Base-by-base conservation (phyloP, 192 early-diverging fungal genomes). In the Lunasporangiospora selenospora region DNA sequence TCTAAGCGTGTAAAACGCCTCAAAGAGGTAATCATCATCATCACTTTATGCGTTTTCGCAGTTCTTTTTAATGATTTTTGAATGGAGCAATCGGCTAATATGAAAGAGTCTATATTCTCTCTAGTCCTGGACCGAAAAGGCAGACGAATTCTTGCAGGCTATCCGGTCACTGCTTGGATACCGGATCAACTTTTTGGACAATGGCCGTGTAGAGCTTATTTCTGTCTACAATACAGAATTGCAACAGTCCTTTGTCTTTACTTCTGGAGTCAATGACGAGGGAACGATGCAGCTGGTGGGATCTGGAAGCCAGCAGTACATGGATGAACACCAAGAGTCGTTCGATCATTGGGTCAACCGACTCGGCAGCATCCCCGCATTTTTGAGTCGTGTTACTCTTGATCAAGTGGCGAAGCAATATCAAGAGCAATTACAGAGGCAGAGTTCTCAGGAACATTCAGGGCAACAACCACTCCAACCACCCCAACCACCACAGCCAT, bases 321-420 rank as follows among this genome's bases (percentile, higher is more conserved):
- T 88, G 61, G 63, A 82, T n/a, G 78, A 84, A 16, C 66, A 88
- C 34, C 51, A 73, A 34, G 81, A 79, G 50, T 67, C 85, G 51
- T 85, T 86, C 27, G 60, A 85, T 30, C 85, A 81, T 61, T 93
- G 88, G 78, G 77, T 96, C 8, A 78, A 82, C 29, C 82, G 92
- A 60, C 65, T 82, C 10, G 85, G 87, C 26, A 87, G 86, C 47
- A 92, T 94, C 51, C 94, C 94, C 13, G 91, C 87, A 11, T 93
- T 94, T 76, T 62, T 96, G 73, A 92, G 92, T 26, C 78, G 80
- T 19, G 80, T 90, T 3, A 92, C 92, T 2, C 55, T 93, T 56
- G 79, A 87, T 51, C 73, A 89, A 46, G 86, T 88, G 58, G 88
- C 87, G 45, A 33, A 75, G 48, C 67, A 73, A n/a, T n/a, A n/a